Evolutionary conservation across 164 flowering plant genomes (phyloP), one percentile per base, ranked within the genome.

Genomic region (Annona cherimola): DNA sequence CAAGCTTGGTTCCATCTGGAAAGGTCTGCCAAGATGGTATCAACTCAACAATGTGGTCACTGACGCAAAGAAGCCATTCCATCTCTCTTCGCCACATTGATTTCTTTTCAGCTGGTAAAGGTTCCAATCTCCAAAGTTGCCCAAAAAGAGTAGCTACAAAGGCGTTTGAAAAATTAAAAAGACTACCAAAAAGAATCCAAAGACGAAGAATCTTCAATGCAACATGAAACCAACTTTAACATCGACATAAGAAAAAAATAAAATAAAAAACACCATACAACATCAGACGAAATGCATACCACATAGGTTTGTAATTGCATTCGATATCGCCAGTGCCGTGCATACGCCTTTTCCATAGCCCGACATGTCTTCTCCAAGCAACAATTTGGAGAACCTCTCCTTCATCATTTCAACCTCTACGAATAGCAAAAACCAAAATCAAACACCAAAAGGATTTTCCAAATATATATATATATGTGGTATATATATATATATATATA

Each of bases 321-420:
- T 94, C 1, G 98, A 91, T 76, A 94, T 84, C 4, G 97, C 94
- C 83, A 90, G 70, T 35, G 98, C 90, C 3, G 96, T 76, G 73
- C 84, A 89, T 70, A 91, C 98, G 42, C 98, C 98, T 84, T 90
- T 89, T 1, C 98, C 98, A 74, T 87, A 86, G 5, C 98, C 97
- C 40, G 98, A 94, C 98, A 94, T 94, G 76, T 94, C 98, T 80
- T 94, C 98, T n/a, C 98, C 98, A 62, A 94, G 93, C 82, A 94
- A 73, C 83, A 94, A 74, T 69, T 94, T 94, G n/a, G 94, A 80
- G 81, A 89, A 91, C 54, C 96, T 85, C 80, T 94, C 98, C 79
- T 89, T 93, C 98, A 94, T 89, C 96, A 92, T 81, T 61, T 92
- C 97, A 69, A 81, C 73, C 72, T 92, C 98, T 94, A 41, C n/a